Base-by-base conservation (phyloP, 176 grass and related monocot genomes). In the Oryza brachyantha region DNA sequence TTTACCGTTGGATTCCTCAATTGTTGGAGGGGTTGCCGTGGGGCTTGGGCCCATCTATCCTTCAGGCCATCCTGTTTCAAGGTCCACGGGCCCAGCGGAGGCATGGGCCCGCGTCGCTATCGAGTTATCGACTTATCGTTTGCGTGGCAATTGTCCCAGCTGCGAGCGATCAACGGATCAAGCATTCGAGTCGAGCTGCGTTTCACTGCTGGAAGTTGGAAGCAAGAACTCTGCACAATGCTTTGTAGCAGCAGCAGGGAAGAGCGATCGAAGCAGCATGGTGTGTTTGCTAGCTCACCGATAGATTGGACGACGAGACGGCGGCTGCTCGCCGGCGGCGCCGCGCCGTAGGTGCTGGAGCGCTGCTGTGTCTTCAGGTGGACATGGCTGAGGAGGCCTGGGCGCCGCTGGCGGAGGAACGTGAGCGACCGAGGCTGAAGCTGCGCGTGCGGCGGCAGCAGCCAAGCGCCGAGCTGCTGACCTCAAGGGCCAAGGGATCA, bases 391-490 rank as follows among this genome's bases (percentile, higher is more conserved):
- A 11, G 68, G 48, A 9, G 68, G 46, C 7, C 61, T 37, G 37
- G n/a, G 14, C 5, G 73, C 14, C 3, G 66, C 73, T 13, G 46
- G 10, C 0, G 64, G 9, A 10, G 77, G 34, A 0, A 50, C 69
- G 28, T 22, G 48, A 14, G 50, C 50, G 65, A 4, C 77, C n/a
- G 61, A 29, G 9, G 86, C 31, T 5, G 80, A 61, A 8, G 59
- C 50, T 10, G 68, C 86, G 1, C 84, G 78, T 37, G 71, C 32
- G n/a, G 82, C 74, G 19, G 84, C 64, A 7, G 69, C 77, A 14
- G 69, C 77, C 38, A 86, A 2, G 38, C 84, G 70, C 50, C 84
- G 77, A 60, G 84, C 84, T 46, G 84, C 84, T 61, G 84, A 52
- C 17, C n/a, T 1, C 50, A 36, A 40, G 29, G 84, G 10, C 84